These are phyloP conservation scores for Penicillium glabrum DNA, from an alignment of 2,329 filamentous ascomycete species.

Conservation along the genomic window DNA sequence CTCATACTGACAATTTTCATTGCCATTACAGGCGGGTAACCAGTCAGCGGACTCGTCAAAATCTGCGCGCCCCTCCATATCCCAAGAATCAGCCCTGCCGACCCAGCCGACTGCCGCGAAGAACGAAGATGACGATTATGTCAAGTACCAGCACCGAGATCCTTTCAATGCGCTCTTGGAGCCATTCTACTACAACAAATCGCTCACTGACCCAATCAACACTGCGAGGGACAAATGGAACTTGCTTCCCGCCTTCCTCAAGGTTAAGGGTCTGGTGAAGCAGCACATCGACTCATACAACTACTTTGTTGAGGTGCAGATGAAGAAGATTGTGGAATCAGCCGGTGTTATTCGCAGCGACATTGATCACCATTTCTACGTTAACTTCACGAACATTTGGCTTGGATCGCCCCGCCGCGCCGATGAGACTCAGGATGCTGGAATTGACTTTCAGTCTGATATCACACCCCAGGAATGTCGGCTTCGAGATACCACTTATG, in stretches of 20 bases:
- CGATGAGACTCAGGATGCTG: constrained; percentile 64
- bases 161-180: constrained; percentile 64
- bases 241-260: constrained; percentile 91
- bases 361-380: constrained; percentile 87
- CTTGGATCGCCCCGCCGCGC: constrained; percentile 78
- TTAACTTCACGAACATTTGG: constrained; percentile 90
- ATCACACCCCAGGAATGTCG: constrained; percentile 96
- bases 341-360: constrained; percentile 89
- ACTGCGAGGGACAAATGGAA: constrained; percentile 90
- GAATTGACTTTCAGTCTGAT: constrained; percentile 46
- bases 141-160: constrained; percentile 32
- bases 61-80: constrained; percentile 28
- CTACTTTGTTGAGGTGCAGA: constrained; percentile 93
- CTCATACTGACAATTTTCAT: neutral
- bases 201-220: constrained; percentile 67
- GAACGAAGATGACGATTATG: constrained; percentile 16
- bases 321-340: constrained; percentile 93
- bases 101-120: constrained; percentile 11
- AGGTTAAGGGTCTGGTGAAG: constrained; percentile 94
- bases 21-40: neutral
- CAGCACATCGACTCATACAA: constrained; percentile 99
- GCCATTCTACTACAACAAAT: constrained; percentile 69
- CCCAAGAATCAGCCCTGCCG: constrained; percentile 23
- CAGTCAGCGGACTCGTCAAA: constrained; percentile 25
- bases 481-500: constrained; percentile 95